Conservation (phyloP, 805 yeast species). For the Saccharomycopsis sp. region DNA sequence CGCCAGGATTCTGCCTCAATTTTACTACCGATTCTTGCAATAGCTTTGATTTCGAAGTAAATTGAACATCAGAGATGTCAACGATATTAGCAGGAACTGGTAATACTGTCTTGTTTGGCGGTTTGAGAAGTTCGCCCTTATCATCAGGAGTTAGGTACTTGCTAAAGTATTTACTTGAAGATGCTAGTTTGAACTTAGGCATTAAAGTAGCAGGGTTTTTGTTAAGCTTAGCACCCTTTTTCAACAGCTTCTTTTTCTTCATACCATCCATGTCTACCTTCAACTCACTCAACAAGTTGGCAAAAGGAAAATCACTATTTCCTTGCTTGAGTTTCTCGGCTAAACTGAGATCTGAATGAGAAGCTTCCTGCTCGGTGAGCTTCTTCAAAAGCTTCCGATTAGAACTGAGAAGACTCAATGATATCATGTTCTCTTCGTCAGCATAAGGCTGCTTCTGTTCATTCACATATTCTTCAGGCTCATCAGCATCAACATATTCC, state of each 20-base stretch:
- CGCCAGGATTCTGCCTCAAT: neutral
- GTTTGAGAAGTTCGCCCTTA: neutral
- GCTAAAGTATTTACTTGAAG: neutral
- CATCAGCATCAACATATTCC: conserved; percentile 11
- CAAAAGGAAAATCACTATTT: neutral
- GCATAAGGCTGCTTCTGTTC: neutral
- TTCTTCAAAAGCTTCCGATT: neutral
- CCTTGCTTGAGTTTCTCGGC: neutral
- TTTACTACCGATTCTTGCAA: neutral
- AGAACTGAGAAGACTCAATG: neutral
- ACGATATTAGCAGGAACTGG: neutral
- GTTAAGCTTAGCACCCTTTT: neutral
- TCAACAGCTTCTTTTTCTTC: neutral
- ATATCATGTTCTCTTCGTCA: neutral
- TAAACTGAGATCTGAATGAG: neutral
- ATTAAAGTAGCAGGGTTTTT: neutral
- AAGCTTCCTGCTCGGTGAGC: neutral
- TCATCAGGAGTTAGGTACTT: neutral
- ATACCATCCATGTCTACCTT: neutral
- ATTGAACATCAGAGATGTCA: neutral
- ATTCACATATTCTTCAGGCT: neutral
- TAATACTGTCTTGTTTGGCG: neutral
- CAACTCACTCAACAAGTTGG: neutral
- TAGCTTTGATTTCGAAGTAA: neutral
- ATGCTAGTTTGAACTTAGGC: neutral